These are phyloP conservation scores for Phialophora macrospora DNA, from an alignment of 2,329 filamentous ascomycete species.

Conservation along the genomic window DNA sequence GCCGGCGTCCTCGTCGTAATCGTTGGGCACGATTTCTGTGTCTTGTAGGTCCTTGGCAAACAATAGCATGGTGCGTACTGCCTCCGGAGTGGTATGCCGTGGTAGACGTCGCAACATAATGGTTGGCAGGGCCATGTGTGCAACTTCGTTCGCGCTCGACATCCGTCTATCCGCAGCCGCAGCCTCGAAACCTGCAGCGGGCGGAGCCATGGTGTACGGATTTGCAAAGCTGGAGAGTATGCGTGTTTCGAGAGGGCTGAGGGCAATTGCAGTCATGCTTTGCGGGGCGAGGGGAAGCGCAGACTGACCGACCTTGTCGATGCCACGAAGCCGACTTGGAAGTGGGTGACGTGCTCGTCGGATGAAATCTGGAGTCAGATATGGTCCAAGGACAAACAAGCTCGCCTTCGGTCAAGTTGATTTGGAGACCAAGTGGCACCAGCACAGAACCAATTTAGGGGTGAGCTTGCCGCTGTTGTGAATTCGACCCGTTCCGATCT, in stretches of 20 bases:
- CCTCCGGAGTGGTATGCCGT: conserved; percentile 62
- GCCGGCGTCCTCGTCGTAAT: conserved; percentile 61
- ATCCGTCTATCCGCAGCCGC: conserved; percentile 35
- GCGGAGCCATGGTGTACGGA: conserved; percentile 24
- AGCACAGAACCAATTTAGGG: neutral
- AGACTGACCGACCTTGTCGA: conserved; percentile 13
- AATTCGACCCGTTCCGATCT: conserved; percentile 14
- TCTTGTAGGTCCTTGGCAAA: conserved; percentile 68
- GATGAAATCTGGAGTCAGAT: conserved; percentile 7
- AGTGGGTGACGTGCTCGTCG: neutral
- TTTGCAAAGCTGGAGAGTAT: conserved; percentile 27
- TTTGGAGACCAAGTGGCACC: neutral
- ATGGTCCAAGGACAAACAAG: neutral
- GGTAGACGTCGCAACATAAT: conserved; percentile 66
- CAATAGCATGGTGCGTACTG: conserved; percentile 66
- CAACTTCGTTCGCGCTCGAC: conserved; percentile 37
- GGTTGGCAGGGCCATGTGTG: conserved; percentile 40
- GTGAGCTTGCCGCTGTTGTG: conserved; percentile 2
- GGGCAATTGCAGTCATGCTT: conserved; percentile 32
- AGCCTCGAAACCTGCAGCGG: conserved; percentile 28
- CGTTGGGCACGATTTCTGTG: conserved; percentile 60
- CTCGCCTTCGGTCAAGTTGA: neutral
- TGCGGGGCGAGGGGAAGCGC: conserved; percentile 3
- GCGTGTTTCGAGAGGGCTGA: conserved; percentile 28
- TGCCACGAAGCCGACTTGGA: conserved; percentile 11